Evolutionary conservation across 208 protist species (phyloP).

Genomic region (Angomonas deanei): DNA sequence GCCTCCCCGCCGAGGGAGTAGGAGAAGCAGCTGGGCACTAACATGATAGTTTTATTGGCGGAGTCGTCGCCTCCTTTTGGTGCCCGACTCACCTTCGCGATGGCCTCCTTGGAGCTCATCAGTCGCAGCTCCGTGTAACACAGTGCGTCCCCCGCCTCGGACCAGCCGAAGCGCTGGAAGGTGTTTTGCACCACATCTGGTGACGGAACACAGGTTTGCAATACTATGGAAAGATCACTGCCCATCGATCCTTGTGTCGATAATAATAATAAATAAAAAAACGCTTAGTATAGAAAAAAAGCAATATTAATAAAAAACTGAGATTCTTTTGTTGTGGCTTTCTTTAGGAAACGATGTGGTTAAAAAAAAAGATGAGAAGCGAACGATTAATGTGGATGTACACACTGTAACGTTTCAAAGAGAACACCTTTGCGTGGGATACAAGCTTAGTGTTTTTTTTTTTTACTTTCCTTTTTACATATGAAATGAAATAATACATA

Average conservation of each 20-base stretch:
- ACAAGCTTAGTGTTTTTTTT: neutral
- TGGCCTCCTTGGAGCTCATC: constrained; percentile 11
- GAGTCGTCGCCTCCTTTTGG: neutral
- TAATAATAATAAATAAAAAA: neutral
- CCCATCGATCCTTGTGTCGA: constrained; percentile 20
- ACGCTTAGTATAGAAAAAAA: too few relatives aligned
- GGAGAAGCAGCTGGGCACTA: constrained; percentile 14
- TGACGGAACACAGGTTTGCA: constrained; percentile 25
- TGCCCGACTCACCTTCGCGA: constrained; percentile 2
- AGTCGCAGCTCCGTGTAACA: constrained; percentile 28
- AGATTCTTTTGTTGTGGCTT: too few relatives aligned
- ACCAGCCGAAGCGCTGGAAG: constrained; percentile 6
- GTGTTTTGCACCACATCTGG: constrained; percentile 12
- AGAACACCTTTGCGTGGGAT: too few relatives aligned
- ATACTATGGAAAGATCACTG: constrained; percentile 38
- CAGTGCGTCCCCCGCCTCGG: neutral
- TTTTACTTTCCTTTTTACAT: neutral
- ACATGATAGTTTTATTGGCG: constrained; percentile 3
- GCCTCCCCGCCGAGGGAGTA: constrained; percentile 6
- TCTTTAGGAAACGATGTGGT: too few relatives aligned
- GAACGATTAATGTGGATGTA: too few relatives aligned
- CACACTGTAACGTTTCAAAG: too few relatives aligned
- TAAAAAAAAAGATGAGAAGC: too few relatives aligned
- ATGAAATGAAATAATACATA: neutral
- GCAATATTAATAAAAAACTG: too few relatives aligned